phyloP scores from a whole-genome alignment of 2,329 filamentous ascomycete genomes.

The Dactylella cylindrospora region DNA sequence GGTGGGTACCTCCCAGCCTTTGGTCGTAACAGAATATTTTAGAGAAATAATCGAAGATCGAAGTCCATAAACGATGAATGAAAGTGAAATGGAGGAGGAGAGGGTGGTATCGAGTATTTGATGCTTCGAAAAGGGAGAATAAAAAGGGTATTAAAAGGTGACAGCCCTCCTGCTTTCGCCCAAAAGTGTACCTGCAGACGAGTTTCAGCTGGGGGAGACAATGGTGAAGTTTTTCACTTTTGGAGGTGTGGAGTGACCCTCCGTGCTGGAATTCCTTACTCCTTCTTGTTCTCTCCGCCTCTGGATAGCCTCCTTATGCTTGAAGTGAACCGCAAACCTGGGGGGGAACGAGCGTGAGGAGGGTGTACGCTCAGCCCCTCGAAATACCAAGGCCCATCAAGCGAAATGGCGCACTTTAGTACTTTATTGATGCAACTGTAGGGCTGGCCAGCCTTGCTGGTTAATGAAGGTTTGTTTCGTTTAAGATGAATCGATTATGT shows the following conservation, averaged over 20 bases:
- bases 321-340: too few relatives aligned
- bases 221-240: slow-evolving; percentile 32
- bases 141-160: slow-evolving; percentile 10
- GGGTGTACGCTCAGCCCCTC: slow-evolving; percentile 44
- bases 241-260: slow-evolving; percentile 39
- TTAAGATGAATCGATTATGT: background rate
- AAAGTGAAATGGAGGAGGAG: too few relatives aligned
- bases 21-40: too few relatives aligned
- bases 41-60: too few relatives aligned
- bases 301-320: too few relatives aligned
- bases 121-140: slow-evolving; percentile 1
- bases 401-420: slow-evolving; percentile 39
- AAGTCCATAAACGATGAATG: too few relatives aligned
- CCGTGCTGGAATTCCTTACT: too few relatives aligned
- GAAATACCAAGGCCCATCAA: slow-evolving; percentile 38
- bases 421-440: slow-evolving; percentile 1
- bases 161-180: slow-evolving; percentile 23
- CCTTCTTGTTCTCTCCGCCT: too few relatives aligned
- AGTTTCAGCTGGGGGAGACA: slow-evolving; percentile 21
- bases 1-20: too few relatives aligned
- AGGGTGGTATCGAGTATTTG: too few relatives aligned
- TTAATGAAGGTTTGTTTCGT: background rate
- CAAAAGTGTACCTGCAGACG: slow-evolving; percentile 40
- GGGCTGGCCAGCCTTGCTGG: background rate
- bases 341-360: too few relatives aligned